Percentiles rank a stretch among this genome's conserved stretches.
These are phyloP conservation scores for Patellaria atrata DNA, from an alignment of 495 filamentous ascomycete genomes.

Conservation along the genomic window DNA sequence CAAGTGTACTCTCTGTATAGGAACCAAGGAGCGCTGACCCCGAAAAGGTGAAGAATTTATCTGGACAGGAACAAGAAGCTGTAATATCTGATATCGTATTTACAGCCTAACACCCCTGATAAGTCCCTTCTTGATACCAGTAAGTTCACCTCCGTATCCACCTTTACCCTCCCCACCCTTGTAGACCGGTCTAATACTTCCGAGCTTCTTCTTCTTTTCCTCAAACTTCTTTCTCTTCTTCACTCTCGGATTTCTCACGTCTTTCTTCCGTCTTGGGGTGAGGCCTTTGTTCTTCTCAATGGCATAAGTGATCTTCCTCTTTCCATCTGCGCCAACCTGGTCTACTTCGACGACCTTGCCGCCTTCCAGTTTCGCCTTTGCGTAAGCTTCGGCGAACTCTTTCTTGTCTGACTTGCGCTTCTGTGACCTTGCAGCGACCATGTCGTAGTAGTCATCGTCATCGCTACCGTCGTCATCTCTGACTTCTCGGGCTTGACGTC, in stretches of 20 bases:
- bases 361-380: conserved; percentile 38
- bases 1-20: too few species aligned
- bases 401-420: conserved; percentile 63
- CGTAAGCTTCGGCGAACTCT: conserved; percentile 38
- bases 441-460: conserved; percentile 76
- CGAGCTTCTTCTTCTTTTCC: conserved; percentile 87
- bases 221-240: conserved; percentile 96
- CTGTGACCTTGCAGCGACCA: conserved; percentile 55
- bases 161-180: conserved; percentile 78
- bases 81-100: not conserved
- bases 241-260: conserved; percentile 82
- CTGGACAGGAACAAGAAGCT: too few species aligned
- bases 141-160: conserved; percentile 82
- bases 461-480: conserved; percentile 30
- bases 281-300: conserved; percentile 98
- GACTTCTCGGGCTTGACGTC: conserved; percentile 34
- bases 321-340: conserved; percentile 55
- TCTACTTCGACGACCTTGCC: conserved; percentile 48
- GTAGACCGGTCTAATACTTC: conserved; percentile 66
- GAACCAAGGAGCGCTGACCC: too few species aligned
- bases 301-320: conserved; percentile 75
- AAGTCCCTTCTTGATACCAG: conserved; percentile 85
- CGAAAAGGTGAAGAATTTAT: too few species aligned
- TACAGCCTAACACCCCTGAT: conserved; percentile 88
- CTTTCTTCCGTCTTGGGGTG: conserved; percentile 77